Base-by-base conservation (phyloP, 768 basidiomycete genomes). In the Boletus tomentosulus region DNA sequence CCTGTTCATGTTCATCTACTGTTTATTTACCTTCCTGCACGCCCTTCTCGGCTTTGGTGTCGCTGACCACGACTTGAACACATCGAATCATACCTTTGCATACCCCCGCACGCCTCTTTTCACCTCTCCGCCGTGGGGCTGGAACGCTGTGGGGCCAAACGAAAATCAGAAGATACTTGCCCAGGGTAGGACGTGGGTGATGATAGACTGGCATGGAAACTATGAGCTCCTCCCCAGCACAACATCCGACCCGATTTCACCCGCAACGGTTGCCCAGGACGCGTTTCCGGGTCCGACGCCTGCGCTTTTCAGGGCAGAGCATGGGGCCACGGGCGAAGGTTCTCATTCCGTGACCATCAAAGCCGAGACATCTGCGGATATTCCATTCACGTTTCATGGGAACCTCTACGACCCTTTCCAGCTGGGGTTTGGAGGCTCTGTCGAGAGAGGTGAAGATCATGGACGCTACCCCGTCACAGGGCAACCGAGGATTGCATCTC, bases 1-100 rank as follows among this genome's bases (percentile, higher is more conserved):
- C 50, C 37, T 67, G 28, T 13, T 59, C 52, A 37, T 61, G 55
- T 71, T 68, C 57, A 49, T 22, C 41, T 69, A 56, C 35, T 64
- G 58, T 42, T 42, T 65, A 37, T 48, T 69, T 33, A 34, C 28
- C 48, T 71, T 68, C 55, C 39, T 69, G 46, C 62, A 45, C 24
- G 65, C 69, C 50, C 35, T 68, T 31, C 33, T 66, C 25, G 67
- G 69, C 41, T 55, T 69, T 19, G 57, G 57, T 7, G 10, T n/a
- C 28, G 31, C 41, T 22, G 47, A 54, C 48, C 33, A 56, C 22
- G 51, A 38, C 33, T n/a, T 25, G 24, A 48, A 27, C 43, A 22
- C 34, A 12, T 41, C 8, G 33, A 53, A 51, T 16, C 19, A 49
- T 28, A 30, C 55, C 15, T 28, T 45, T 28, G 44, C 25, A 27